phyloP scores from a whole-genome alignment of 2,329 filamentous ascomycete genomes.

The Blastomyces silverae region DNA sequence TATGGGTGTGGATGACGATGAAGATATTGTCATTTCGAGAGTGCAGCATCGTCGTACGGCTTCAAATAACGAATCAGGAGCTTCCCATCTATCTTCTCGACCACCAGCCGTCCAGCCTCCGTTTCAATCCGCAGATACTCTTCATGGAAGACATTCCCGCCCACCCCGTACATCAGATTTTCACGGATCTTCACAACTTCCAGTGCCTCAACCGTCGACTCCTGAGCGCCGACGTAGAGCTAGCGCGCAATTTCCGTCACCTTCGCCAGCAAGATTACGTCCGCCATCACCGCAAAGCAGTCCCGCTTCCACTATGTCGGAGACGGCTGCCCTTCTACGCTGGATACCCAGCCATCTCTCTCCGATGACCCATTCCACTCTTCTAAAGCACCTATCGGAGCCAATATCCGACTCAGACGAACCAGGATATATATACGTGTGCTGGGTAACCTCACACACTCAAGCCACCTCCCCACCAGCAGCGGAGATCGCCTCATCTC shows the following conservation, averaged over 20 bases:
- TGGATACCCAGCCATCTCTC: constrained; percentile 64
- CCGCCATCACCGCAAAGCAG: constrained; percentile 21
- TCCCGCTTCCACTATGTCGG: constrained; percentile 27
- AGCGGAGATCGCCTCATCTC: constrained; percentile 51
- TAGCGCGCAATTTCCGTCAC: constrained; percentile 6
- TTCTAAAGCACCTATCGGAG: constrained; percentile 71
- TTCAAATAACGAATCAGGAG: constrained; percentile 8
- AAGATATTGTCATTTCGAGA: constrained; percentile 25
- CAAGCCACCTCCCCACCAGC: constrained; percentile 31
- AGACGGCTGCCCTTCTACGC: constrained; percentile 48
- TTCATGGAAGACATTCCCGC: background rate
- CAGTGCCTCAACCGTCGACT: constrained; percentile 4
- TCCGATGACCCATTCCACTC: constrained; percentile 59
- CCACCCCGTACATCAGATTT: background rate
- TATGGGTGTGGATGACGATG: constrained; percentile 28
- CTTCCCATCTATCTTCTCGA: background rate
- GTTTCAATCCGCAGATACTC: constrained; percentile 3
- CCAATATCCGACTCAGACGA: constrained; percentile 68
- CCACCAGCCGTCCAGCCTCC: background rate
- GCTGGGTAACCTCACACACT: constrained; percentile 76
- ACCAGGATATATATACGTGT: constrained; percentile 95
- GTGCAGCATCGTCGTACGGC: constrained; percentile 20
- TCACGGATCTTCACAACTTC: constrained; percentile 1
- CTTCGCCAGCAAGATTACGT: constrained; percentile 14
- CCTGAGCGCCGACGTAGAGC: constrained; percentile 11